Base-by-base conservation (phyloP, 2,329 filamentous ascomycete genomes). In the Cladosporium sp. region DNA sequence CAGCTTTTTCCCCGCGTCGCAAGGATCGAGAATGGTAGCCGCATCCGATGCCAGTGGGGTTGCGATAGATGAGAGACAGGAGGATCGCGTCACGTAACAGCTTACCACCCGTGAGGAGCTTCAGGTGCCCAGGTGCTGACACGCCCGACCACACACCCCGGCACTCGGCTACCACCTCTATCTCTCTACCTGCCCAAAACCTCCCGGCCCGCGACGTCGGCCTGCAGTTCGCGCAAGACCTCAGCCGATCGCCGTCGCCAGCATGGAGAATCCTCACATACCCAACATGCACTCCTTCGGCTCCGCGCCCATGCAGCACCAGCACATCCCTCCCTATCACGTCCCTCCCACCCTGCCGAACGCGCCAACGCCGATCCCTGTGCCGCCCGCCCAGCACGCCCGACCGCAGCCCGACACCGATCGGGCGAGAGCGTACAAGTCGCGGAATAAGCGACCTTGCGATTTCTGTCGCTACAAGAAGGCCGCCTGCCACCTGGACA, bases 401-500 rank as follows among this genome's bases (percentile, higher is more conserved):
- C 44, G 52, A 37, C 51, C 55, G 16, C 51, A 56, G n/a, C 46
- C 42, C 22, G 31, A 51, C 14, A 59, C 58, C 43, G 66, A 67
- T 48, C 60, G 66, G 52, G 63, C 66, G 37, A 55, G 66, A 54
- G 65, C 63, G 34, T 68, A 68, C 63, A 68, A 68, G 59, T 67
- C 64, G 46, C 61, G 66, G 16, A 68, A 67, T 54, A 68, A 67
- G 58, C 63, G 73, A 37, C 73, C 73, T 4, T 76, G 73, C 60
- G 73, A 76, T 57, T 74, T 74, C 58, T 76, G 72, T 56, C 67
- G 72, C 9, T 71, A 70, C 14, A 69, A 73, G 53, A 73, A 75
- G 57, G 70, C 72, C 1, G 72, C 72, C 9, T 76, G 72, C 57
- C 71, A 73, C 52, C 70, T 75, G 41, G 71, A 74, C 19, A 60